Evolutionary conservation across 352 stramenopile species (phyloP), one percentile per base, ranked within the genome.

Genomic region (Sclerospora graminicola): DNA sequence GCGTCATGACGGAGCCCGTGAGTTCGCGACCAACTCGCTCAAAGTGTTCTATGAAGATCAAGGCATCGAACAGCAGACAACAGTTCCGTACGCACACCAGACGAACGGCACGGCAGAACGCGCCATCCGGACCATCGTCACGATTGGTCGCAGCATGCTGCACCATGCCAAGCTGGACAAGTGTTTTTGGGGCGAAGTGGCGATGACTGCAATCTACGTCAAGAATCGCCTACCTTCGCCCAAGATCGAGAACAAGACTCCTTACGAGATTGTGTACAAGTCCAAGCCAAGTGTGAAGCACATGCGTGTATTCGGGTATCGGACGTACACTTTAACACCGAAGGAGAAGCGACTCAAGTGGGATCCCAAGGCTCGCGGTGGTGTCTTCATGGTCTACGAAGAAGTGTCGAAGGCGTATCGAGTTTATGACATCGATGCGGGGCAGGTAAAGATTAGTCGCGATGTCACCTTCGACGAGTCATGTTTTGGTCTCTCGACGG

Each of bases 261-360:
- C 31, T 13, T 23, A 23, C n/a, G 31, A 37, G 31, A 37, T 37
- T 18, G 8, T 37, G 14, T 21, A 37, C 31, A 37, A 37, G 9
- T 37, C 31, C 31, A 37, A 37, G 31, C 31, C 14, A 23, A 37
- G 31, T 37, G n/a, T 37, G 5, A 37, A 37, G 34, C 34, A 40
- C 34, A 40, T 40, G 18, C 34, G 34, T 14, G 15, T 40, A 15
- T 36, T 36, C 16, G n/a, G 31, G 16, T 36, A 13, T 19, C 31
- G 14, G 14, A 20, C 31, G 11, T 36, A 18, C 31, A 19, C 16
- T 4, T 4, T 36, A 15, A 36, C 31, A n/a, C n/a, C n/a, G n/a
- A n/a, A n/a, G n/a, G n/a, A n/a, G n/a, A 40, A 40, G 18, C 34
- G 19, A 28, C 16, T 27, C 16, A 40, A 40, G 34, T 40, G 18